Conservation (phyloP, 768 basidiomycete genomes). For the Pleurotus djamor region DNA sequence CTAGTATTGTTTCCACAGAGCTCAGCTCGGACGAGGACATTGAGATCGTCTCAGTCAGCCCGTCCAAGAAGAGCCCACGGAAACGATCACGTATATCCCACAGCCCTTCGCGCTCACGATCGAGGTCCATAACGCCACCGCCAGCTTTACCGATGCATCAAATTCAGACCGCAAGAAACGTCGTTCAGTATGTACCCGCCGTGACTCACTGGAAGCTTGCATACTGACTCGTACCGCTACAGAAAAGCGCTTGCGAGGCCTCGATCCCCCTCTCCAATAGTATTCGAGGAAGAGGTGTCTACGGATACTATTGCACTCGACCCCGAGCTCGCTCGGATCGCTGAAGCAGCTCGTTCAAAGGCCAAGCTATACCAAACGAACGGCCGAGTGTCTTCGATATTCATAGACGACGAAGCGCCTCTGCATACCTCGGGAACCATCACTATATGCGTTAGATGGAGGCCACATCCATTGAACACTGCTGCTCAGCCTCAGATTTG, state of each 20-base stretch:
- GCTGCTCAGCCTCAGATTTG: slow-evolving; percentile 36
- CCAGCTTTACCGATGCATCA: slow-evolving; percentile 56
- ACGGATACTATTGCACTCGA: slow-evolving; percentile 49
- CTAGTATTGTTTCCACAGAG: slow-evolving; percentile 37
- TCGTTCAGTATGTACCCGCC: slow-evolving; percentile 49
- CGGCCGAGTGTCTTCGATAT: slow-evolving; percentile 20
- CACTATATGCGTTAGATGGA: slow-evolving; percentile 59
- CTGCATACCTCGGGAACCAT: slow-evolving; percentile 35
- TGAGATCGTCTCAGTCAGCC: slow-evolving; percentile 25
- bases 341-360: slow-evolving; percentile 29
- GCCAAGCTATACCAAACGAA: background rate
- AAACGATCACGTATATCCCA: slow-evolving; percentile 40
- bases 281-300: slow-evolving; percentile 37
- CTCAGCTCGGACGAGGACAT: slow-evolving; percentile 38
- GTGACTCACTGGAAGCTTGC: background rate
- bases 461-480: slow-evolving; percentile 56
- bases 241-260: slow-evolving; percentile 48
- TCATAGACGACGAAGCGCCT: slow-evolving; percentile 25
- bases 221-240: background rate
- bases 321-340: slow-evolving; percentile 64
- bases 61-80: slow-evolving; percentile 32
- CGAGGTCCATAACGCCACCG: slow-evolving; percentile 75
- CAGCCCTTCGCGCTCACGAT: slow-evolving; percentile 52
- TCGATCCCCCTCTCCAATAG: slow-evolving; percentile 47
- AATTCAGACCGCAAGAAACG: slow-evolving; percentile 51